A percentile compares a stretch with the other conserved stretches of the same genome.
Conservation (phyloP, 2,329 filamentous ascomycete species). For the Curvularia sp. region DNA sequence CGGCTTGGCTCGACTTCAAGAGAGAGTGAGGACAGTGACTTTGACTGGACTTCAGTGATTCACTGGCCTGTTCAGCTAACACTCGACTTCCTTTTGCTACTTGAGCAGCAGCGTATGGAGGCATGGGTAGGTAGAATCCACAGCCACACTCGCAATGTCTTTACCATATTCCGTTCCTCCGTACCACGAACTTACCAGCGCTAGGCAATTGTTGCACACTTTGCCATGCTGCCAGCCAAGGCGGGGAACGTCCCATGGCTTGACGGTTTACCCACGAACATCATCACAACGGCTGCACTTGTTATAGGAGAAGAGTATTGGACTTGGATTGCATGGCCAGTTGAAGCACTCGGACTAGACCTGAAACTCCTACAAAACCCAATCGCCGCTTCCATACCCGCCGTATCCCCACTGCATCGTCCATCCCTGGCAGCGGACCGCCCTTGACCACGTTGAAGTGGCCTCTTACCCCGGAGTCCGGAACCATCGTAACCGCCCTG, state of each 20-base stretch:
- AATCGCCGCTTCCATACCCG: neutral
- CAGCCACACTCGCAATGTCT: too few species aligned
- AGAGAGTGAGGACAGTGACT: constrained; percentile 4
- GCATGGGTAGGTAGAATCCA: constrained; percentile 26
- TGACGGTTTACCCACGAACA: constrained; percentile 25
- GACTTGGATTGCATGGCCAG: constrained; percentile 37
- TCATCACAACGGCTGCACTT: constrained; percentile 32
- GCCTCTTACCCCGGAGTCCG: neutral
- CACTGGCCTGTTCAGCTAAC: constrained; percentile 26
- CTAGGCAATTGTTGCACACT: constrained; percentile 33
- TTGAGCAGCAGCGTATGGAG: constrained; percentile 32
- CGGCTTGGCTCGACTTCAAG: constrained; percentile 5
- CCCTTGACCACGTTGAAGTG: neutral
- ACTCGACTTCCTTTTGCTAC: constrained; percentile 24
- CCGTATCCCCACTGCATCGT: neutral
- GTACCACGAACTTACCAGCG: too few species aligned
- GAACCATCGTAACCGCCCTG: neutral
- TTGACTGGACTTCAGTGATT: constrained; percentile 34
- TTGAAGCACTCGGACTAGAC: constrained; percentile 25
- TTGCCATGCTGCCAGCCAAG: constrained; percentile 30
- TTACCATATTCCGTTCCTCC: too few species aligned
- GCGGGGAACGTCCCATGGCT: constrained; percentile 31
- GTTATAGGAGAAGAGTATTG: constrained; percentile 32
- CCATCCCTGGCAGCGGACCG: neutral
- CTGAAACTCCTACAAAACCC: constrained; percentile 21